Evolutionary conservation across 768 basidiomycete genomes (phyloP), one percentile per base, ranked within the genome.

Genomic region (Boletus pseudopeckii): DNA sequence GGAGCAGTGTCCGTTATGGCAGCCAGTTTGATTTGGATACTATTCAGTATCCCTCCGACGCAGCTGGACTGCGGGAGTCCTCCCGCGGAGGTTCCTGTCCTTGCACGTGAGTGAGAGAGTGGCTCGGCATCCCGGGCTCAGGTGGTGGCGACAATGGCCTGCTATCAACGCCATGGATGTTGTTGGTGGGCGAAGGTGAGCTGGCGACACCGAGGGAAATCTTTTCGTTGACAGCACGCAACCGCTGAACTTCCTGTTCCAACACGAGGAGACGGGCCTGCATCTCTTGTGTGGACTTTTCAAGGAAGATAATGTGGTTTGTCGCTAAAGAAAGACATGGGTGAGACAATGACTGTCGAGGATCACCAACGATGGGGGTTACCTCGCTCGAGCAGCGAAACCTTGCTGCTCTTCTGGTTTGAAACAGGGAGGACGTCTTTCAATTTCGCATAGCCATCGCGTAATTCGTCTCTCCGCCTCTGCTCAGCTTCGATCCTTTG

Each of bases 401-500:
- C 89, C 68, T 95, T 95, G 75, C 89, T 92, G 69, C 87, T 86
- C 75, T 93, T 91, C 77, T 92, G 90, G 71, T 91, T 92, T 13
- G 88, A 89, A 49, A 86, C 80, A 3, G 92, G 92, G 7, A 95
- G 77, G 24, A 89, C 88, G 57, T 92, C 90, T 72, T 91, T 92
- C 71, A 95, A 76, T 65, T 87, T 85, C 34, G 87, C 86, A 72
- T 94, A 95, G 26, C 90, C 92, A 64, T 95, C 92, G 56, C 92
- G 80, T 56, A 94, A 78, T 72, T 94, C 92, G 71, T 93, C 91
- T 59, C 92, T 80, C 53, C 92, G 79, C 42, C 91, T 78, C 75
- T 94, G 89, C 71, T 92, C 90, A n/a, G 90, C 90, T 74, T 92
- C 89, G 52, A 92, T 92, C 49, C 90, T 78, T 71, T 92, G 90